Evolutionary conservation across 192 early-diverging fungal genomes (phyloP).

Genomic region (Kickxella alabastrina): DNA sequence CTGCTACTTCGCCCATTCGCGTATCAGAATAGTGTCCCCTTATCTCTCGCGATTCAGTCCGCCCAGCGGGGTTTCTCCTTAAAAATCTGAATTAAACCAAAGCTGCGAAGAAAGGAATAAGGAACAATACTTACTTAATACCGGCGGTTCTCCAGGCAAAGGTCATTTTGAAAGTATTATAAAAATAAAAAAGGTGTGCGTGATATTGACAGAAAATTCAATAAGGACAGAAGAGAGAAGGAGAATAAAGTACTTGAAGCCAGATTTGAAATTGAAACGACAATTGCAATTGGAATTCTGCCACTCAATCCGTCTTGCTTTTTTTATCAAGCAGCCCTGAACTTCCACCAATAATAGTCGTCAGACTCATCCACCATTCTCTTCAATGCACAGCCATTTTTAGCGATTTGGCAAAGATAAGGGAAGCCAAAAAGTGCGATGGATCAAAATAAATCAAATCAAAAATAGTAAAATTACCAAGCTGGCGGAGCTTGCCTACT

Average conservation of each 20-base stretch:
- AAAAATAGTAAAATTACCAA: too few species aligned
- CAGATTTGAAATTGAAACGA: neutral
- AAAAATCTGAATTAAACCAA: too few species aligned
- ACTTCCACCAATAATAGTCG: too few species aligned
- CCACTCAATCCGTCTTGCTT: neutral
- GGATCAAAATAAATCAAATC: neutral
- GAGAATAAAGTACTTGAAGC: neutral
- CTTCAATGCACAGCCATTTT: neutral
- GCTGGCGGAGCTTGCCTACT: too few species aligned
- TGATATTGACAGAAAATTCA: neutral
- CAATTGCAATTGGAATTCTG: neutral
- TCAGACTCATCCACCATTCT: too few species aligned
- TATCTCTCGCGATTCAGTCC: too few species aligned
- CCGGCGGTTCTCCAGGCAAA: conserved; percentile 51
- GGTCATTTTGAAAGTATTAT: conserved; percentile 11
- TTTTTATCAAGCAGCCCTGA: neutral
- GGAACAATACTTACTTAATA: conserved; percentile 39
- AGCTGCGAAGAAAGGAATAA: too few species aligned
- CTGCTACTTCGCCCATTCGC: too few species aligned
- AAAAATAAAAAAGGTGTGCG: too few species aligned
- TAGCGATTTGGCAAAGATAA: neutral
- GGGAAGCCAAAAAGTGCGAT: neutral
- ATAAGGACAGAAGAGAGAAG: neutral
- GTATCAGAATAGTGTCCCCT: too few species aligned
- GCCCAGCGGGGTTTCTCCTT: too few species aligned